These are phyloP conservation scores for Posidonia australis DNA, from an alignment of 106 monocot species.

Conservation along the genomic window DNA sequence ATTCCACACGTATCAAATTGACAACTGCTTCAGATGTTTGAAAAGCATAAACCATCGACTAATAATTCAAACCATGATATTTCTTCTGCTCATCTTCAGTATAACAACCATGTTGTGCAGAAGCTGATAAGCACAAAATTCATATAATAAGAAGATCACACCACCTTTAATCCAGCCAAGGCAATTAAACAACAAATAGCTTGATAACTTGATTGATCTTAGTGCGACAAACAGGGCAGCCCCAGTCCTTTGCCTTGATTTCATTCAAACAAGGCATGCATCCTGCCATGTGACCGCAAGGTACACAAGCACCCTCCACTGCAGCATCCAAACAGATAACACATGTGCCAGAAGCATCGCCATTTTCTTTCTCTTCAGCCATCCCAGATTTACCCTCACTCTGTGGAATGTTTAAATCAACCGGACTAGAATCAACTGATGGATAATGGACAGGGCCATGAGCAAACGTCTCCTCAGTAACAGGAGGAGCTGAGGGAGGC, in stretches of 20 bases:
- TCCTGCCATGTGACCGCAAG: conserved; percentile 92
- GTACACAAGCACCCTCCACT: conserved; percentile 76
- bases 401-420: conserved; percentile 1
- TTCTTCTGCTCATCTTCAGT: no score
- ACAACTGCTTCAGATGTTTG: no score
- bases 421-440: conserved; percentile 18
- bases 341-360: conserved; percentile 20
- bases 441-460: conserved; percentile 40
- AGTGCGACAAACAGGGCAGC: conserved; percentile 81
- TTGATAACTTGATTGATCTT: conserved; percentile 61
- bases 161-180: background rate
- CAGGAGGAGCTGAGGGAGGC: conserved; percentile 17
- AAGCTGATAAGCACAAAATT: no score
- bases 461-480: background rate
- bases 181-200: conserved; percentile 56
- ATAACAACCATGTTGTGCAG: no score
- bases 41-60: no score
- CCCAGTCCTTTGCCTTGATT: conserved; percentile 66
- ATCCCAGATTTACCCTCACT: background rate
- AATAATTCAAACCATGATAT: no score
- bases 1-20: no score
- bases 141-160: no score
- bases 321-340: conserved; percentile 77
- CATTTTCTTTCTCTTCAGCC: background rate
- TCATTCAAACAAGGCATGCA: conserved; percentile 84